Evolutionary conservation across 345 rosid species (phyloP).

Genomic region (Brassica carinata): DNA sequence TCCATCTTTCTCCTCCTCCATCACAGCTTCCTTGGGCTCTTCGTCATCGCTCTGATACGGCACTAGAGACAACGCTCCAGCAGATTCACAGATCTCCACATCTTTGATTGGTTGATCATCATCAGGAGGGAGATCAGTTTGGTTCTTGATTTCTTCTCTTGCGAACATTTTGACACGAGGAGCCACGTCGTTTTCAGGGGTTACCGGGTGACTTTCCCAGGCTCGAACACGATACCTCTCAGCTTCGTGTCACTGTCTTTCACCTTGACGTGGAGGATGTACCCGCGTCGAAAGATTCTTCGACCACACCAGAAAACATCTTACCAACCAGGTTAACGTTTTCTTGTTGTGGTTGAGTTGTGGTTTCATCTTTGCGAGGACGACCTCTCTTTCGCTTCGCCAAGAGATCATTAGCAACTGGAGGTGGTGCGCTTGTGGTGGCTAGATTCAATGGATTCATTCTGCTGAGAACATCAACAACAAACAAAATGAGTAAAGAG

Average conservation of each 20-base stretch:
- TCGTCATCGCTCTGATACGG: slow-evolving; percentile 27
- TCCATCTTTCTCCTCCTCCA: slow-evolving; percentile 1
- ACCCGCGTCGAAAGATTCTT: slow-evolving; percentile 63
- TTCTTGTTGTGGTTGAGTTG: slow-evolving; percentile 28
- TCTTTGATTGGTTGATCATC: slow-evolving; percentile 37
- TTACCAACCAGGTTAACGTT: slow-evolving; percentile 50
- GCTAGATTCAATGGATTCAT: too few species aligned
- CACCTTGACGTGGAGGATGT: slow-evolving; percentile 58
- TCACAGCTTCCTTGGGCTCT: slow-evolving; percentile 30
- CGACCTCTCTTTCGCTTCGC: slow-evolving; percentile 62
- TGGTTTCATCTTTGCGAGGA: slow-evolving; percentile 51
- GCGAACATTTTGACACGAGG: slow-evolving; percentile 56
- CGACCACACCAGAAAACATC: slow-evolving; percentile 60
- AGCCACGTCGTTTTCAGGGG: slow-evolving; percentile 66
- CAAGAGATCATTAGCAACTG: slow-evolving; percentile 34
- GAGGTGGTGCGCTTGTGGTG: too few species aligned
- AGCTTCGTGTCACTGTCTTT: slow-evolving; percentile 43
- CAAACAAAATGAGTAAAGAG: too few species aligned
- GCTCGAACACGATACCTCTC: slow-evolving; percentile 7
- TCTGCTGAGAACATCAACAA: too few species aligned
- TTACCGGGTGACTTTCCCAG: slow-evolving; percentile 49
- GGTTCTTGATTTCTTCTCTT: slow-evolving; percentile 49
- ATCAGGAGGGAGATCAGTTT: slow-evolving; percentile 36
- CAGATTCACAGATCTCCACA: slow-evolving; percentile 38
- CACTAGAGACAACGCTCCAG: slow-evolving; percentile 27